Evolutionary conservation across 1,284 basidiomycete genomes (phyloP), one percentile per base, ranked within the genome.

Genomic region (Cystobasidium sp.): DNA sequence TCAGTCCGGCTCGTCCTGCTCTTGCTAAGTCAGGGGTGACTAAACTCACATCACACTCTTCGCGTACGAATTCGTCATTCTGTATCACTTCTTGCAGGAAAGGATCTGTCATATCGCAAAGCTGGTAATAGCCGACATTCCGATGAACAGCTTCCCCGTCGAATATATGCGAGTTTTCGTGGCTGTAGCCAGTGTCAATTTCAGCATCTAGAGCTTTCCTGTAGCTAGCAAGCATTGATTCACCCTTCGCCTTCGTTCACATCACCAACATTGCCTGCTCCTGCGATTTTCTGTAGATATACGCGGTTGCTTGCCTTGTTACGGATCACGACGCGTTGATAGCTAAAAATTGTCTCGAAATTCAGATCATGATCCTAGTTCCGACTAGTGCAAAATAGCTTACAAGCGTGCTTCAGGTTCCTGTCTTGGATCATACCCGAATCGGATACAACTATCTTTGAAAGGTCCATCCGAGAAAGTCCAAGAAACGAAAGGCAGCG

Each of bases 391-490:
- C 46, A 49, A 49, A n/a, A 49, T 18, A 5, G 81, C 84, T 66
- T 79, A 94, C 93, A 93, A 88, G 77, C 92, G 86, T 53, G 91
- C 89, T 52, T 86, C 84, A 0, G 85, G 85, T 76, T 92, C 87
- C 76, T 85, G 85, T 62, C 94, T 85, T 12, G 95, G 94, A 81
- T 99, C 96, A 81, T 96, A 98, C 3, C 90, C 90, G 74, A 94
- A 91, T 55, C 89, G 87, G 37, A 98, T 87, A 59, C 96, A 86
- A 8, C 91, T 91, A 80, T 98, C 95, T 66, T 93, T 87, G 90
- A 92, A 98, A 1, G 94, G 93, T 0, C 96, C 96, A 77, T 97
- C 95, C 75, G 89, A 88, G 81, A 98, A 96, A 1, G 92, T 90
- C 81, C 95, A 99, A 61, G 89, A 81, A 5, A 83, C 79, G 9